Conservation (phyloP, 208 protist species). For the Phytomonas francai region DNA sequence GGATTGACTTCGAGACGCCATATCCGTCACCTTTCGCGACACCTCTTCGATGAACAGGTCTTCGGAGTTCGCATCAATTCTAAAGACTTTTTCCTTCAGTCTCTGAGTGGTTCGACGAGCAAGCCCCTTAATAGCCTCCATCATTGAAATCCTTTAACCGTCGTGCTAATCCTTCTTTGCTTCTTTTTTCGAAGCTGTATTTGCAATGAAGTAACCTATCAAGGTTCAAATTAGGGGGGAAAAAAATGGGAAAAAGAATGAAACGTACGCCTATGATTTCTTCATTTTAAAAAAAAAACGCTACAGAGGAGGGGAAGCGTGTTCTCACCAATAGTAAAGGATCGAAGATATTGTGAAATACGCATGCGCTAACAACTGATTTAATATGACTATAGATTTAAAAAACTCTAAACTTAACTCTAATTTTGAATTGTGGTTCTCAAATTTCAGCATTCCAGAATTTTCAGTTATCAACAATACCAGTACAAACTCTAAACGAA, state of each 20-base stretch:
- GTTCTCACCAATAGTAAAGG: not conserved
- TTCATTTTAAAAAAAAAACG: not conserved
- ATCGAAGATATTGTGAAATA: not conserved
- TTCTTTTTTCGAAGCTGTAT: not conserved
- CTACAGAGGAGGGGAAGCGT: not conserved
- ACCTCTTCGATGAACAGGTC: conserved; percentile 37
- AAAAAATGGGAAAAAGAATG: not conserved
- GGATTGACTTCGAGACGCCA: conserved; percentile 30
- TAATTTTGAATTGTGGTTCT: not conserved
- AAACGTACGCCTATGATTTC: not conserved
- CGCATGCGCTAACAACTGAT: not conserved
- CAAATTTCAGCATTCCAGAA: not conserved
- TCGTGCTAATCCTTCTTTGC: not conserved
- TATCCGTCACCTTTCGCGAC: conserved; percentile 31
- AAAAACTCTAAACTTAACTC: not conserved
- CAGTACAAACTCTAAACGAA: not conserved
- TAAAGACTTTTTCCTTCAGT: conserved; percentile 50
- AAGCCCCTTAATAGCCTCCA: conserved; percentile 64
- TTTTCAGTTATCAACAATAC: not conserved
- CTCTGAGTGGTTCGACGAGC: conserved; percentile 76
- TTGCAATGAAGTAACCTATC: not conserved
- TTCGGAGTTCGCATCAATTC: conserved; percentile 22
- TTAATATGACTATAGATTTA: not conserved
- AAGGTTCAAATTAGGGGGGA: not conserved
- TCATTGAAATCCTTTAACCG: conserved; percentile 11